These are phyloP conservation scores for Ramaria sp. DNA, from an alignment of 768 basidiomycete species.

Conservation along the genomic window DNA sequence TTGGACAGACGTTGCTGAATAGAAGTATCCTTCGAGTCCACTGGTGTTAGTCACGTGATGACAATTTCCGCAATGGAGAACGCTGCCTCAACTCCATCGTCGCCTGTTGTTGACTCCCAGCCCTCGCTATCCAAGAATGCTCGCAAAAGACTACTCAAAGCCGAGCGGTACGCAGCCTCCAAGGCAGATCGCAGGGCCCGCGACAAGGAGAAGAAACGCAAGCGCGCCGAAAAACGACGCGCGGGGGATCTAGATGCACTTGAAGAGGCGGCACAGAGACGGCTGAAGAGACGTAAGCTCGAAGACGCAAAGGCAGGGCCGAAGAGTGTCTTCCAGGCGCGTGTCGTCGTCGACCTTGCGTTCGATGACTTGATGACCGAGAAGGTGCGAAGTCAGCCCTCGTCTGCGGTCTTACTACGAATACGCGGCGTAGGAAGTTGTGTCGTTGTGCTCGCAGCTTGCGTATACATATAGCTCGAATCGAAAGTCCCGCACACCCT, in stretches of 20 bases:
- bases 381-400: slow-evolving; percentile 63
- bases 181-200: slow-evolving; percentile 68
- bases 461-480: slow-evolving; percentile 89
- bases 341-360: slow-evolving; percentile 75
- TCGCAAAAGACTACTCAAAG: slow-evolving; percentile 65
- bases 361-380: slow-evolving; percentile 93
- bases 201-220: slow-evolving; percentile 67
- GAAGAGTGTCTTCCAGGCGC: slow-evolving; percentile 39
- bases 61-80: not conserved
- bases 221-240: slow-evolving; percentile 47
- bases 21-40: too few relatives aligned
- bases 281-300: slow-evolving; percentile 28
- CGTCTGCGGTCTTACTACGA: too few relatives aligned
- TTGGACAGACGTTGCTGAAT: too few relatives aligned
- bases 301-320: slow-evolving; percentile 15
- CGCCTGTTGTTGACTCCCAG: not conserved
- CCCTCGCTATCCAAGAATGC: slow-evolving; percentile 63
- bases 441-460: slow-evolving; percentile 80
- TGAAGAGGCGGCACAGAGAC: slow-evolving; percentile 17
- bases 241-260: slow-evolving; percentile 50
- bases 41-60: too few relatives aligned
- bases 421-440: slow-evolving; percentile 58
- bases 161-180: slow-evolving; percentile 47
- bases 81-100: not conserved
- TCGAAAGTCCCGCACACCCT: slow-evolving; percentile 57